Percentiles rank a stretch among this genome's conserved stretches.
Conservation (phyloP, 2,329 filamentous ascomycete genomes). For the Fusarium humuli region DNA sequence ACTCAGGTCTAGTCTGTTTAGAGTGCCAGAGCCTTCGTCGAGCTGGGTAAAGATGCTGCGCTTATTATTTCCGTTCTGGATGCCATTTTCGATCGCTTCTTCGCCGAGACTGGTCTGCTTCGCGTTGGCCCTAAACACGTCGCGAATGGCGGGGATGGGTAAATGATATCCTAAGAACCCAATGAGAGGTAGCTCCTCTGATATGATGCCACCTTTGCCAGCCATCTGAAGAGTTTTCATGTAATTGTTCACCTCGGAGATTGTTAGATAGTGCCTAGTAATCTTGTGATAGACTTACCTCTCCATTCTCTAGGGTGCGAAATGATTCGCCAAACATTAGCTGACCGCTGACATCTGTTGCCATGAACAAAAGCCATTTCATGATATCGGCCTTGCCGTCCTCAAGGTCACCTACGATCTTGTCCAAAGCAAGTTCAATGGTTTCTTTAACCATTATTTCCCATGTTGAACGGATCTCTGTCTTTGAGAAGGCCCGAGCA, state of each 20-base stretch:
- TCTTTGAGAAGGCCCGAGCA: neutral
- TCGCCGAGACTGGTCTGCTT: neutral
- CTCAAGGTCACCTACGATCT: neutral
- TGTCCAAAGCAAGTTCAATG: neutral
- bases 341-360: constrained; percentile 12
- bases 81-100: neutral
- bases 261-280: neutral
- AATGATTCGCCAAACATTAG: constrained; percentile 8
- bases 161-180: neutral
- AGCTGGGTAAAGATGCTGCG: neutral
- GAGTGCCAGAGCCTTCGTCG: neutral
- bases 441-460: neutral
- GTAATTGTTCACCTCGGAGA: neutral
- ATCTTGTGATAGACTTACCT: neutral
- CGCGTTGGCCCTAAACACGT: neutral
- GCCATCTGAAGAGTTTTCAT: neutral
- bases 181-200: neutral
- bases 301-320: constrained; percentile 1
- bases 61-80: neutral
- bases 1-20: neutral
- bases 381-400: neutral
- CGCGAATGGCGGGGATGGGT: neutral
- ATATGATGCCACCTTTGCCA: neutral
- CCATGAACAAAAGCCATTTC: constrained; percentile 18
- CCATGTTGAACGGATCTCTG: neutral